Percentiles rank a stretch among this genome's conserved stretches.
phyloP scores from a whole-genome alignment of 768 basidiomycete genomes.

The Auricularia sp. region DNA sequence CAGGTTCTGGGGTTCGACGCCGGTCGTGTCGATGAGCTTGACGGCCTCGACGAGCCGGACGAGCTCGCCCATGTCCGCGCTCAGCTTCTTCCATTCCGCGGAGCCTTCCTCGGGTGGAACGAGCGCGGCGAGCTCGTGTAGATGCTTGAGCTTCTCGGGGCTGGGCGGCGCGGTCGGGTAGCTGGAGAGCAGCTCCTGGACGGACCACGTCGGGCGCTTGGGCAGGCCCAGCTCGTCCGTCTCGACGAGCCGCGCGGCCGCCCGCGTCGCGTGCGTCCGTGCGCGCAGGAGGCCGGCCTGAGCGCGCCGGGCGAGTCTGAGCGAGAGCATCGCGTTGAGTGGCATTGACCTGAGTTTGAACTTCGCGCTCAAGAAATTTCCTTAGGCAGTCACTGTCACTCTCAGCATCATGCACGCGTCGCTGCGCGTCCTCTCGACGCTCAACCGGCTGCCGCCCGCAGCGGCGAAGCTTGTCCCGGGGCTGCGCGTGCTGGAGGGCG shows the following conservation, averaged over 20 bases:
- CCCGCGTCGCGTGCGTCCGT: neutral
- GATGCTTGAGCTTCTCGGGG: constrained; percentile 44
- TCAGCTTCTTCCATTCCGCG: constrained; percentile 39
- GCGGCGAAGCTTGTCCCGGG: constrained; percentile 5
- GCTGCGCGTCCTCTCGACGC: neutral
- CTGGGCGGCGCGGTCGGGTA: constrained; percentile 61
- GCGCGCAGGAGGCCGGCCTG: neutral
- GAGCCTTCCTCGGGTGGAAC: constrained; percentile 53
- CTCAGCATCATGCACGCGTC: neutral
- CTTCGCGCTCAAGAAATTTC: too few species aligned
- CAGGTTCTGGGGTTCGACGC: constrained; percentile 13
- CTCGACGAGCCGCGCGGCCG: constrained; percentile 9
- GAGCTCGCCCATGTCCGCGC: constrained; percentile 57
- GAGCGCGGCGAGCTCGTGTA: constrained; percentile 68
- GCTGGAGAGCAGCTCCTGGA: constrained; percentile 63
- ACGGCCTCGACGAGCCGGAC: constrained; percentile 75
- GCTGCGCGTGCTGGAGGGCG: constrained; percentile 7
- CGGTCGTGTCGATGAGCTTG: constrained; percentile 39
- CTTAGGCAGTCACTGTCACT: too few species aligned
- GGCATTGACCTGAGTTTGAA: neutral
- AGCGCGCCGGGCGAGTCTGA: neutral
- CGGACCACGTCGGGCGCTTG: constrained; percentile 65
- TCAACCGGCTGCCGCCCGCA: neutral
- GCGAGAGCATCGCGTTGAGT: neutral
- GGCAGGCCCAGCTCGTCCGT: constrained; percentile 60